These are phyloP conservation scores for Chaetoceros tenuissimus DNA, from an alignment of 108 stramenopile species.

Conservation along the genomic window DNA sequence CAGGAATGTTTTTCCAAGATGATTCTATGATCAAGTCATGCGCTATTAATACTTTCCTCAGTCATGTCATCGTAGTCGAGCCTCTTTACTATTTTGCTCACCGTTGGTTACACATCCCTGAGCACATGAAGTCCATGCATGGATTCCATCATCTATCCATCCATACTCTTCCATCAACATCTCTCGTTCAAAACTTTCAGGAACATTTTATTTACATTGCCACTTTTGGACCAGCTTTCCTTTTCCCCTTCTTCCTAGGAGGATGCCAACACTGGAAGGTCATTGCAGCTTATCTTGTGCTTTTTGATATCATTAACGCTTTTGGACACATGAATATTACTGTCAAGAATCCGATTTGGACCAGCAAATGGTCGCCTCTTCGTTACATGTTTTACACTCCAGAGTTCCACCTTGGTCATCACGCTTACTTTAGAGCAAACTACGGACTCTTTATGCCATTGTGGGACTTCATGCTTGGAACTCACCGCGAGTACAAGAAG, in stretches of 20 bases:
- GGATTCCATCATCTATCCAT: constrained; percentile 67
- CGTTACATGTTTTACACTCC: constrained; percentile 62
- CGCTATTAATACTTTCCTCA: constrained; percentile 23
- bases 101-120: constrained; percentile 59
- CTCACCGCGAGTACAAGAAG: constrained; percentile 43
- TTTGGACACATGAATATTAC: constrained; percentile 58
- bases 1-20: constrained; percentile 51
- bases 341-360: constrained; percentile 39
- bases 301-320: constrained; percentile 53
- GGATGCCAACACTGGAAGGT: constrained; percentile 42
- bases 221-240: constrained; percentile 57
- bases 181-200: constrained; percentile 59
- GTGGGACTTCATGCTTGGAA: constrained; percentile 59
- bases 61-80: constrained; percentile 48
- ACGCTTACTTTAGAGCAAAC: constrained; percentile 59
- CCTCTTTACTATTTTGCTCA: constrained; percentile 60
- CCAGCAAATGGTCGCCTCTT: constrained; percentile 48
- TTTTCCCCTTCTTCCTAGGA: constrained; percentile 9
- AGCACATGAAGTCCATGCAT: constrained; percentile 62
- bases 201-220: constrained; percentile 69
- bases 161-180: constrained; percentile 46
- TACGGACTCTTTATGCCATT: constrained; percentile 61
- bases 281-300: constrained; percentile 46
- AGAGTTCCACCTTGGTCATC: constrained; percentile 66
- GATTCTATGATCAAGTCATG: constrained; percentile 26